Base-by-base conservation (phyloP, 1,284 basidiomycete species). In the Bondarzewia mesenterica region DNA sequence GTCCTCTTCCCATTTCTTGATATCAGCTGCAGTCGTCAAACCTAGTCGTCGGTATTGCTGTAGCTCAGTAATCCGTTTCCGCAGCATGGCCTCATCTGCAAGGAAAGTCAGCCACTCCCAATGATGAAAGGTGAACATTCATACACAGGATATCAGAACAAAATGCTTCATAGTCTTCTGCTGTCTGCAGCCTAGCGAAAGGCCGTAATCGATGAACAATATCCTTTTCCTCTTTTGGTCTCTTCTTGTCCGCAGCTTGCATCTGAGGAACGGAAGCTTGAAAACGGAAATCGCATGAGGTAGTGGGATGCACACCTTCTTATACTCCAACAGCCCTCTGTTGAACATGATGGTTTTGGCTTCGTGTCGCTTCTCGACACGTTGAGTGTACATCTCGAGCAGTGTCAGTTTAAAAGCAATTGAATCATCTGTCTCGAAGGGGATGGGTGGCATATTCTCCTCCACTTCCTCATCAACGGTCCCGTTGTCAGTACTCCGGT, bases 321-420 rank as follows among this genome's bases (percentile, higher is more conserved):
- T 96, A 64, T 95, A 93, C 60, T 97, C 93, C 41, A 96, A 73
- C 50, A 99, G 67, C 2, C 92, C 92, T 46, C 95, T 77, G 60
- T 98, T 89, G 61, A 94, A 95, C 63, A 99, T 89, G 51, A 98
- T 69, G n/a, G 82, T 81, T 68, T 98, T 99, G 38, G 78, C 80
- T 60, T 93, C 88, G 51, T 84, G 70, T 29, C 95, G 79, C 66
- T 89, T 93, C 54, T 93, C 89, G n/a, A 98, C 77, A 47, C 89
- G 83, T 54, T 93, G 90, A 58, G 83, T 83, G 70, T 98, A 99
- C 72, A 94, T 93, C 62, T 96, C 89, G 54, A 98, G 70, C 49
- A 98, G 66, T 0, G 89, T 82, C 27, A 97, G 70, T 71, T 99
- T 99, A 69, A 97, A 86, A 23, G 81, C 74, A n/a, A 98, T 70